Base-by-base conservation (phyloP, 805 yeast species). In the Saccharomycopsis sp. region DNA sequence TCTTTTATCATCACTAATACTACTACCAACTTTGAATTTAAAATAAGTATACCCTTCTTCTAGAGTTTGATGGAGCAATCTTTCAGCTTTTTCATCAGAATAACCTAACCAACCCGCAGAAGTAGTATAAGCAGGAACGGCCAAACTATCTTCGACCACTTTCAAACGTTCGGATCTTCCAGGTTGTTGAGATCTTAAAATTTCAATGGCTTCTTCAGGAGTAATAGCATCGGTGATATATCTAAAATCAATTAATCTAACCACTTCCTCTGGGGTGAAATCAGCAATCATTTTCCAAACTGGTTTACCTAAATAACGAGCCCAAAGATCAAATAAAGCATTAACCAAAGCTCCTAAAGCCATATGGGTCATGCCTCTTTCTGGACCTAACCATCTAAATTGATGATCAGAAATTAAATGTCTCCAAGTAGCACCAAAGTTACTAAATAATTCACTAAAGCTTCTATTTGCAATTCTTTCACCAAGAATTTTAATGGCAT, bases 301-400 rank as follows among this genome's bases (percentile, higher is more conserved):
- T 5, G 69, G 69, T 48, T 63, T 60, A 27, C 51, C 46, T 32
- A 54, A 57, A 1, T 43, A 46, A 46, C 62, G 61, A 18, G 66
- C 68, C 68, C 67, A 64, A 37, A 64, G 48, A 49, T 64, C 70
- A 66, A 68, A 64, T 10, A 64, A 36, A 5, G 64, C 69, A 42
- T 64, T 64, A 38, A 63, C 62, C 4, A 60, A 54, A 13, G 68
- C 62, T 12, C 64, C 66, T 21, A 63, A 53, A 12, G 66, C 69
- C 37, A 64, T 53, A 44, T 64, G 69, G 28, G 60, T 60, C 19
- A 60, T 61, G 17, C 67, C 64, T 44, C 64, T 62, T 45, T 64
- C 69, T n/a, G 69, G 69, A 8, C 69, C 69, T 39, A 64, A 52
- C 69, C 69, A 64, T 40, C 69, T 59, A 44, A 61, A 55, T 45